phyloP scores from a whole-genome alignment of 129 eudicot genomes.

The Helianthus tuberosus region DNA sequence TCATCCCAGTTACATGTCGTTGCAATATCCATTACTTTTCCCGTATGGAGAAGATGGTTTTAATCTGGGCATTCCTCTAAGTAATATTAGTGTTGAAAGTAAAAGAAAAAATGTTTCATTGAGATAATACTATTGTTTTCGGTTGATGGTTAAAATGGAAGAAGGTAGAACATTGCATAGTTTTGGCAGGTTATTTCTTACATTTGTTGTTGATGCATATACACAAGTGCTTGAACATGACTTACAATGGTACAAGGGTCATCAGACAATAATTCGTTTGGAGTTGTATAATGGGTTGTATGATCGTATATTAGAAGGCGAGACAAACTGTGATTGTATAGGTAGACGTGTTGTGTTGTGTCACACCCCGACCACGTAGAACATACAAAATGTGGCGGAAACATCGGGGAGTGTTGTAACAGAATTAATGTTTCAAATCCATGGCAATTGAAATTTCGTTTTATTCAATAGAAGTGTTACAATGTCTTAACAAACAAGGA shows the following conservation, averaged over 20 bases:
- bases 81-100: neutral
- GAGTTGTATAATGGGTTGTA: constrained; percentile 3
- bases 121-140: neutral
- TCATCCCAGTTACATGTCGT: too few species aligned
- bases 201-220: constrained; percentile 7
- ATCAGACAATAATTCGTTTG: neutral
- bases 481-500: too few species aligned
- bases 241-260: neutral
- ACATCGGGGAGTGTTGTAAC: too few species aligned
- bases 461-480: too few species aligned
- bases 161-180: neutral
- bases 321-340: neutral
- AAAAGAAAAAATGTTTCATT: neutral
- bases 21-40: too few species aligned
- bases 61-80: neutral
- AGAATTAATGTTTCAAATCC: too few species aligned
- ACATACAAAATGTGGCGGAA: too few species aligned
- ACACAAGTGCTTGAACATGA: neutral
- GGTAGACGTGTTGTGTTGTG: neutral
- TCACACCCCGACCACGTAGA: too few species aligned
- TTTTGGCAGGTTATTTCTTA: neutral
- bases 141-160: neutral
- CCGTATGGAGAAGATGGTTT: too few species aligned
- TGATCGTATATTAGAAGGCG: neutral
- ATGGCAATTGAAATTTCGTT: too few species aligned